Base-by-base conservation (phyloP, 2,329 filamentous ascomycete genomes). In the Stemphylium vesicarium region DNA sequence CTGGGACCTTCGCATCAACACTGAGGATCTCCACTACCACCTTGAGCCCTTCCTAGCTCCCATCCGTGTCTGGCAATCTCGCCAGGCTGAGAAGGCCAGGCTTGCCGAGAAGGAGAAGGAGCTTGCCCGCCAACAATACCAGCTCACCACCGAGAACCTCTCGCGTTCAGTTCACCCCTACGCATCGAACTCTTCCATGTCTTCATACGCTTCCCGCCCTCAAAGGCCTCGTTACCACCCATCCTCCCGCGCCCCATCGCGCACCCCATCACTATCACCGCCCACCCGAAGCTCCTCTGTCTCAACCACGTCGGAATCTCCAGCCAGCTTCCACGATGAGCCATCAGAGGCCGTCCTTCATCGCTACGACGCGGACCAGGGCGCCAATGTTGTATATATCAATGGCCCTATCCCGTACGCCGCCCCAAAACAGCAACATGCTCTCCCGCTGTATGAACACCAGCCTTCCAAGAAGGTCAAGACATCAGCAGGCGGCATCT, bases 31-130 rank as follows among this genome's bases (percentile, higher is more conserved):
- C 38, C 92, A 96, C 80, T 83, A 82, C 63, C 91, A 96, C 75
- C 84, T 98, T 36, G 92, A 97, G 66, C 85, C 85, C 37, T 98
- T 98, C 83, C 85, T 99, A 39, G 87, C 87, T 31, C 94, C 94
- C 24, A 90, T 98, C 71, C 90, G 93, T 58, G 73, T 80, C 65
- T 82, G 77, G 70, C 79, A 85, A 64, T 72, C 80, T 16, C 80
- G 82, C 59, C 77, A 82, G 52, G 81, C 82, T 56, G 81, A 85
- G 68, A 82, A 84, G 74, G 79, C 80, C 55, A 77, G 54, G 77
- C 78, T 70, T 72, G 80, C 61, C 68, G 77, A 77, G 56, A 71
- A 72, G 59, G 72, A 79, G 61, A 76, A 78, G 69, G 76, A 79
- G 53, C 59, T 74, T 55, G 69, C 70, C 35, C 72, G 71, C 47